Percentiles rank a stretch among this genome's conserved stretches.
Evolutionary conservation across 257 asterid species (phyloP).

Genomic region (Nyctanthes arbortristis): DNA sequence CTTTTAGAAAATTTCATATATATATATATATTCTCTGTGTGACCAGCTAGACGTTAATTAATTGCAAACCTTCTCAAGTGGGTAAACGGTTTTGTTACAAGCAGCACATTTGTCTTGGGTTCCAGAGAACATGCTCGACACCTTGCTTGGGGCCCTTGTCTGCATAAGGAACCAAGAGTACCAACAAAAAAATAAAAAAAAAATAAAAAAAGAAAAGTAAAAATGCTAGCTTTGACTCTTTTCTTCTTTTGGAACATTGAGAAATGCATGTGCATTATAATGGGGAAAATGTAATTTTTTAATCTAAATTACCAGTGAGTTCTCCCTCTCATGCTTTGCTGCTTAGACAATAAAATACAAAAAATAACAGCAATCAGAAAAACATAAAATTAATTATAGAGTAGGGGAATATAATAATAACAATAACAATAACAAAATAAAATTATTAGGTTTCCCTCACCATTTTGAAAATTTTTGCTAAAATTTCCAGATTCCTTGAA

Average conservation of each 20-base stretch:
- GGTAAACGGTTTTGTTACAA: slow-evolving; percentile 77
- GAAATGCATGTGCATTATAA: background rate
- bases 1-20: no score
- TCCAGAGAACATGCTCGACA: slow-evolving; percentile 78
- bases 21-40: background rate
- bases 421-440: no score
- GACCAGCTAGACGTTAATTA: background rate
- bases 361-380: background rate
- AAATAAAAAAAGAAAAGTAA: no score
- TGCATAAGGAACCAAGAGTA: background rate
- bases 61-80: slow-evolving; percentile 71
- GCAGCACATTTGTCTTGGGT: slow-evolving; percentile 81
- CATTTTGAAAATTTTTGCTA: slow-evolving; percentile 31
- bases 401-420: no score
- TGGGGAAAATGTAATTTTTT: no score
- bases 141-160: slow-evolving; percentile 59
- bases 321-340: slow-evolving; percentile 22
- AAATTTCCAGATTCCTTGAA: slow-evolving; percentile 34
- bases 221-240: no score
- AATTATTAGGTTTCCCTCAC: background rate
- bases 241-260: no score
- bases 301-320: slow-evolving; percentile 17
- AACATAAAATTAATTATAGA: background rate
- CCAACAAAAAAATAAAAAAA: background rate
- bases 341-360: background rate